Evolutionary conservation across 441 rosid species (phyloP).

Genomic region (Viola pubescens): DNA sequence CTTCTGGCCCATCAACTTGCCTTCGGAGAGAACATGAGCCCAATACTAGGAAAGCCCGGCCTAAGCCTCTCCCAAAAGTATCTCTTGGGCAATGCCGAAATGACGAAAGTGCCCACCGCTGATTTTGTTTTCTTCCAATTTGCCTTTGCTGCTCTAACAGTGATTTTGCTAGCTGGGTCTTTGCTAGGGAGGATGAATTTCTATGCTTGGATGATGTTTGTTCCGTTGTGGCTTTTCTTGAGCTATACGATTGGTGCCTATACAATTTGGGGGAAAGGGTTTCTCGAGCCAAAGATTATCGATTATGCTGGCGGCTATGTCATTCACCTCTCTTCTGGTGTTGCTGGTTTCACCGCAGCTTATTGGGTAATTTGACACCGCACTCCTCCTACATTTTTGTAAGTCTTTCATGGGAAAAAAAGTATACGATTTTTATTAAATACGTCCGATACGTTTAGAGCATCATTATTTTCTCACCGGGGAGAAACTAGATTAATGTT

Average conservation of each 20-base stretch:
- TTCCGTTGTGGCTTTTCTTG: conserved; percentile 50
- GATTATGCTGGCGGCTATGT: conserved; percentile 67
- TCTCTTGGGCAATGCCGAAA: neutral
- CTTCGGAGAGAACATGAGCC: conserved; percentile 26
- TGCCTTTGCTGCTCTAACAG: conserved; percentile 61
- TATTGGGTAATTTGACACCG: conserved; percentile 38
- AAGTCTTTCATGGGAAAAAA: no score
- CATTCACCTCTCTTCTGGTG: conserved; percentile 61
- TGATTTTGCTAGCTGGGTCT: conserved; percentile 45
- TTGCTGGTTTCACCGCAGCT: conserved; percentile 68
- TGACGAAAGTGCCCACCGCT: conserved; percentile 21
- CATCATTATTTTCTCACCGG: no score
- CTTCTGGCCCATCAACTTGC: conserved; percentile 50
- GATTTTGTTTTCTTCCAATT: conserved; percentile 46
- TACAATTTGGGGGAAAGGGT: conserved; percentile 45
- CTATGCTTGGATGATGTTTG: conserved; percentile 65
- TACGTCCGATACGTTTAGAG: no score
- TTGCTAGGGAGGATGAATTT: conserved; percentile 65
- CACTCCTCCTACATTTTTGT: no score
- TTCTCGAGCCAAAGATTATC: conserved; percentile 27
- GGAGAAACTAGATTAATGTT: no score
- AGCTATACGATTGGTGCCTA: conserved; percentile 48
- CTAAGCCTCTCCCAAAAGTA: conserved; percentile 7
- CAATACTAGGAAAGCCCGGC: conserved; percentile 36
- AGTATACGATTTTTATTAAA: no score